A percentile compares a stretch with the other conserved stretches of the same genome.
These are phyloP conservation scores for Plasmodium cynomolgi DNA, from an alignment of 169 alveolate genomes.

Conservation along the genomic window DNA sequence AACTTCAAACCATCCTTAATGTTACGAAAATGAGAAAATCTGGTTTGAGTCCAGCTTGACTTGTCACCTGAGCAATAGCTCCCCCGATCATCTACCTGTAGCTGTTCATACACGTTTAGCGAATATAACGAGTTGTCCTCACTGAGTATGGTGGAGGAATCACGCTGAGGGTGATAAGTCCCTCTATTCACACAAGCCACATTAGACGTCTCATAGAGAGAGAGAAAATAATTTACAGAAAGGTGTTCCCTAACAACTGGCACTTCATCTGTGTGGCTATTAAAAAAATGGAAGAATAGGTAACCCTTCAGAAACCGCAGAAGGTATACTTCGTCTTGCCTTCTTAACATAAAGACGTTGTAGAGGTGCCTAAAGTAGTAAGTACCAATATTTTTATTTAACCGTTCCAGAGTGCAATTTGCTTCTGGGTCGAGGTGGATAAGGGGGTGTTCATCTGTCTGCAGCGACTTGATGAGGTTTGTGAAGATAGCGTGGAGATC, in stretches of 20 bases:
- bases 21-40: constrained; percentile 10
- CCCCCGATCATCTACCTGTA: not conserved
- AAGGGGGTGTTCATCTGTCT: not conserved
- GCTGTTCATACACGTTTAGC: constrained; percentile 4
- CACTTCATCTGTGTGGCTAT: not conserved
- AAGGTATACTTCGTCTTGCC: constrained; percentile 3
- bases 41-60: not conserved
- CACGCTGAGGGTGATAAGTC: not conserved
- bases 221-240: not conserved
- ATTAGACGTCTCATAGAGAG: constrained; percentile 2
- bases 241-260: not conserved
- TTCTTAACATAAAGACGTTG: constrained; percentile 35
- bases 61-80: not conserved
- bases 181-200: not conserved
- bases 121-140: constrained; percentile 18
- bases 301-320: constrained; percentile 33
- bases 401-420: constrained; percentile 12
- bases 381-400: constrained; percentile 27
- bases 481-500: constrained; percentile 22
- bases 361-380: constrained; percentile 31
- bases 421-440: not conserved
- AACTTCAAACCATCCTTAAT: constrained; percentile 22
- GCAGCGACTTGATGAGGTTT: not conserved
- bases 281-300: constrained; percentile 18
- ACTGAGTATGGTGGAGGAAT: not conserved